These are phyloP conservation scores for Lachnellula suecica DNA, from an alignment of 2,329 filamentous ascomycete genomes.

Conservation along the genomic window DNA sequence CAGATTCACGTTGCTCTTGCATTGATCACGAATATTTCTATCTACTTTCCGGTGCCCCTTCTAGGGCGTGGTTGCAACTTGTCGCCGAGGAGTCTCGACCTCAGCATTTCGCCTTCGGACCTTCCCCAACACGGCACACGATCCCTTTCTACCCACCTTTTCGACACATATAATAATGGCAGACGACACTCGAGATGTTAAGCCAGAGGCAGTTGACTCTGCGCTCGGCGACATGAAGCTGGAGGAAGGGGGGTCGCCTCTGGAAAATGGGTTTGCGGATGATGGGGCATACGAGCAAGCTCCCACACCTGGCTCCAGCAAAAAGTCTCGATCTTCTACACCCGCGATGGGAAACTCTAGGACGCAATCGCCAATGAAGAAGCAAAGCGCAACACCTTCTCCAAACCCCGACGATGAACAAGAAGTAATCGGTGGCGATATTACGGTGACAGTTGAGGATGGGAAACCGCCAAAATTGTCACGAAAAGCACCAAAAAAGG, in stretches of 20 bases:
- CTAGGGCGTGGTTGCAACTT: background rate
- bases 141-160: background rate
- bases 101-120: background rate
- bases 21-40: background rate
- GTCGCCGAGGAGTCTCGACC: constrained; percentile 1
- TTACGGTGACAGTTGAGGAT: constrained; percentile 62
- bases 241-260: constrained; percentile 22
- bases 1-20: background rate
- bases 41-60: background rate
- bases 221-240: constrained; percentile 35
- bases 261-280: constrained; percentile 12
- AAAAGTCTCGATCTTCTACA: constrained; percentile 26
- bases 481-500: constrained; percentile 72
- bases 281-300: constrained; percentile 26
- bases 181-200: constrained; percentile 26
- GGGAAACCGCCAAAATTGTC: constrained; percentile 69
- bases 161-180: constrained; percentile 26
- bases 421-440: constrained; percentile 58
- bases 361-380: constrained; percentile 27
- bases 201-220: constrained; percentile 29
- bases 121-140: constrained; percentile 5
- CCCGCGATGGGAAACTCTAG: constrained; percentile 22
- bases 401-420: constrained; percentile 41
- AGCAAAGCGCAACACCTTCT: constrained; percentile 22
- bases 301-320: constrained; percentile 14